Evolutionary conservation across 2,329 filamentous ascomycete genomes (phyloP), one percentile per base, ranked within the genome.

Genomic region (Penicillium sp.): DNA sequence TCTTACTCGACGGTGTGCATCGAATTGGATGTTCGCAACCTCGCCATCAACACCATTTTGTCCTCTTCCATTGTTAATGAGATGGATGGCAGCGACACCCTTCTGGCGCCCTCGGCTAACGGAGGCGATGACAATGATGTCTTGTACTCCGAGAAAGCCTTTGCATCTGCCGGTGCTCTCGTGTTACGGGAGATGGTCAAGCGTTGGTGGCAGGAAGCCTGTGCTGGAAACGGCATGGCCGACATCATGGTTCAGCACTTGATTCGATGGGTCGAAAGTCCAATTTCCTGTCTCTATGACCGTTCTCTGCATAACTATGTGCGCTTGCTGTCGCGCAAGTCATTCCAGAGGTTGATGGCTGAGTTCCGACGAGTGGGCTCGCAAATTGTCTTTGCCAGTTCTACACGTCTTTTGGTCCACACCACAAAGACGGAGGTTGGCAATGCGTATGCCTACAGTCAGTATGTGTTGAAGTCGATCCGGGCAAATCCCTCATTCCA

Each of bases 111-210:
- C 14, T 81, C 82, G 1, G 77, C 75, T 1, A 79, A 83, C 39
- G 75, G 80, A 17, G 72, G 72, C 1, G 74, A 74, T 7, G 82
- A 80, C 0, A 71, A 76, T 0, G 83, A 83, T 42, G 75, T 82
- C 12, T 76, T 94, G 5, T 84, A 85, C 45, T 85, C 88, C 0
- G 88, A 95, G 45, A 92, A 84, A 43, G 86, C 90, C 0, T 98
- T 98, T 60, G 83, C 90, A n/a, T 85, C 87, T 33, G 88, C 90
- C 2, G 86, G 88, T 37, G 85, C 96, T 3, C 77, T 82, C 5
- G 92, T 98, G 0, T 73, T 99, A 3, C 83, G 92, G 10, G 93
- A 96, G 54, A 95, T 99, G 89, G 92, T 99, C 52, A 95, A 95
- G 62, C 79, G 85, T 2, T 99, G 93, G 93, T 98, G 92, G 92